Conservation (phyloP, 345 rosid species). For the Eucalyptus curtisii region DNA sequence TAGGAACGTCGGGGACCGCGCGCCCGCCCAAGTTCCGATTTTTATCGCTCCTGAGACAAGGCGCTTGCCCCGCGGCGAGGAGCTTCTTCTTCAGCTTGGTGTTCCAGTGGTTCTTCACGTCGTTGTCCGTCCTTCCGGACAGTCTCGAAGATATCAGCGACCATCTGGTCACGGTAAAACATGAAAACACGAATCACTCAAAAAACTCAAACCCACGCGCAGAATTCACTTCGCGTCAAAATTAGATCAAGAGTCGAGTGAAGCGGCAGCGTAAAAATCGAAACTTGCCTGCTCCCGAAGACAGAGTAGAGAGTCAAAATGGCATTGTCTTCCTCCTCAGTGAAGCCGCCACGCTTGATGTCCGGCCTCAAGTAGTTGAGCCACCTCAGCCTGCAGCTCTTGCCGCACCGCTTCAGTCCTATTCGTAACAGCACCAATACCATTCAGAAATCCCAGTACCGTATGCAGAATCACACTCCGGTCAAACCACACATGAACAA, state of each 20-base stretch:
- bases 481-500: background rate
- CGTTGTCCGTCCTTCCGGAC: slow-evolving; percentile 43
- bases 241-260: background rate
- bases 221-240: background rate
- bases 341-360: slow-evolving; percentile 62
- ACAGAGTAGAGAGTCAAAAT: slow-evolving; percentile 38
- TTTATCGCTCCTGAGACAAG: background rate
- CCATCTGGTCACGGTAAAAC: slow-evolving; percentile 14
- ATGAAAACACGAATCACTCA: background rate
- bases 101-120: slow-evolving; percentile 45
- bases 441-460: background rate
- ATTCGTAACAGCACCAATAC: background rate
- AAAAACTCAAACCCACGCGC: too few relatives aligned
- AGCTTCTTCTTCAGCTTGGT: slow-evolving; percentile 33
- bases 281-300: slow-evolving; percentile 60
- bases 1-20: background rate
- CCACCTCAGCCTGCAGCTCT: slow-evolving; percentile 81
- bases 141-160: slow-evolving; percentile 29
- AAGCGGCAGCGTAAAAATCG: background rate
- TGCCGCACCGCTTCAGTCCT: slow-evolving; percentile 70
- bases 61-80: background rate
- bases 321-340: slow-evolving; percentile 53
- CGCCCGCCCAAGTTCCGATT: background rate
- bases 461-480: background rate
- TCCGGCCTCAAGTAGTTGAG: slow-evolving; percentile 71